Evolutionary conservation across 345 rosid species (phyloP).

Genomic region (Luvunga scandens): DNA sequence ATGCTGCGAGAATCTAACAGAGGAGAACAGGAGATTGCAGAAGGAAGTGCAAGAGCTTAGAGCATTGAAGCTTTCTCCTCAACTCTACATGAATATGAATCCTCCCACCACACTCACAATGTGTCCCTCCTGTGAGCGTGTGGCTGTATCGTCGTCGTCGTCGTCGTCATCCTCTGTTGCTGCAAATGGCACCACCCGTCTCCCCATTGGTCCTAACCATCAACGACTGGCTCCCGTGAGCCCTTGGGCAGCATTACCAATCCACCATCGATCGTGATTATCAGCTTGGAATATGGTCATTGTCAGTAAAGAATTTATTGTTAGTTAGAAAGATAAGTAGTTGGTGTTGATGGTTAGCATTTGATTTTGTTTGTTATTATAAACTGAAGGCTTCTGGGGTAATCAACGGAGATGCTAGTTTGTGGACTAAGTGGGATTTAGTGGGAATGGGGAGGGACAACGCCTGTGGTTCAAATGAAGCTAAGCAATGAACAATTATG

Average conservation of each 20-base stretch:
- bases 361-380: background rate
- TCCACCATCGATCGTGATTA: conserved; percentile 24
- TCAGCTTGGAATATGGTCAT: background rate
- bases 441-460: background rate
- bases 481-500: background rate
- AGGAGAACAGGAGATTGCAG: conserved; percentile 71
- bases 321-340: background rate
- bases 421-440: background rate
- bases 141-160: conserved; percentile 45
- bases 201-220: conserved; percentile 15
- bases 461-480: background rate
- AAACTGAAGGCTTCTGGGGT: background rate
- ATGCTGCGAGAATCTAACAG: conserved; percentile 76
- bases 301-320: background rate
- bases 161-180: conserved; percentile 30
- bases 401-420: background rate
- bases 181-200: conserved; percentile 8
- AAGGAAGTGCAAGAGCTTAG: conserved; percentile 88
- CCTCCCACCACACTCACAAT: conserved; percentile 89
- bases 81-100: conserved; percentile 78
- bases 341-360: conserved; percentile 9
- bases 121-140: conserved; percentile 91
- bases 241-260: conserved; percentile 56
- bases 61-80: conserved; percentile 78
- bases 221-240: conserved; percentile 30